These are phyloP conservation scores for Saturnispora zaruensis DNA, from an alignment of 805 yeast species.

Conservation along the genomic window DNA sequence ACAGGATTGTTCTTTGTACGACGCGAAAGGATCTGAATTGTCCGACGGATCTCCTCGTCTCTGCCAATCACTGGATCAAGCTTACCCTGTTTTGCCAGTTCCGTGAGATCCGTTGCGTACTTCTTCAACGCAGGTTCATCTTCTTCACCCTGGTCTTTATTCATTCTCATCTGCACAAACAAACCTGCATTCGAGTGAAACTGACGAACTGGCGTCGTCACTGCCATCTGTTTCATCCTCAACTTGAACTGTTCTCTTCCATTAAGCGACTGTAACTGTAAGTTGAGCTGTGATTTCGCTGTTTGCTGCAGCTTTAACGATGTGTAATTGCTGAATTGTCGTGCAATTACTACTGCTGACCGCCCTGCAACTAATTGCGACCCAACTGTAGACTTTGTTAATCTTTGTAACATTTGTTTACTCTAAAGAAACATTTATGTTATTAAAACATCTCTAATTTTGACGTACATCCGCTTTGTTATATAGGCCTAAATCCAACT, in stretches of 20 bases:
- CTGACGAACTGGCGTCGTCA: slow-evolving; percentile 4
- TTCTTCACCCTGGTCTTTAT: slow-evolving; percentile 28
- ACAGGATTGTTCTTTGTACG: slow-evolving; percentile 96
- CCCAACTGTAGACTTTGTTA: neutral
- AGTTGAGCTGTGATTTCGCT: neutral
- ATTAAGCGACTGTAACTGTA: neutral
- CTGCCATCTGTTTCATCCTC: neutral
- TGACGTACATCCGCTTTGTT: neutral
- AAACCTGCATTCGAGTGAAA: slow-evolving; percentile 14
- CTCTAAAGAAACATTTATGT: no score
- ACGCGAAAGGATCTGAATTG: slow-evolving; percentile 85
- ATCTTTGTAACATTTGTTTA: neutral
- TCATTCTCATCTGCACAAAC: slow-evolving; percentile 26
- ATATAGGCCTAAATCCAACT: neutral
- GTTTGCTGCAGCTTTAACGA: neutral
- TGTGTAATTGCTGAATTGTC: neutral
- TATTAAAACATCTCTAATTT: neutral
- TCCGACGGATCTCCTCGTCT: slow-evolving; percentile 89
- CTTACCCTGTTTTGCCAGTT: slow-evolving; percentile 80
- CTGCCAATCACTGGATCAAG: slow-evolving; percentile 96
- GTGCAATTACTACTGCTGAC: neutral
- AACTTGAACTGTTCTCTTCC: neutral
- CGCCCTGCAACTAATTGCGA: neutral
- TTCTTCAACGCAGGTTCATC: slow-evolving; percentile 74
- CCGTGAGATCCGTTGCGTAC: slow-evolving; percentile 80